These are phyloP conservation scores for Plenodomus biglobosus DNA, from an alignment of 2,329 filamentous ascomycete genomes.

Conservation along the genomic window DNA sequence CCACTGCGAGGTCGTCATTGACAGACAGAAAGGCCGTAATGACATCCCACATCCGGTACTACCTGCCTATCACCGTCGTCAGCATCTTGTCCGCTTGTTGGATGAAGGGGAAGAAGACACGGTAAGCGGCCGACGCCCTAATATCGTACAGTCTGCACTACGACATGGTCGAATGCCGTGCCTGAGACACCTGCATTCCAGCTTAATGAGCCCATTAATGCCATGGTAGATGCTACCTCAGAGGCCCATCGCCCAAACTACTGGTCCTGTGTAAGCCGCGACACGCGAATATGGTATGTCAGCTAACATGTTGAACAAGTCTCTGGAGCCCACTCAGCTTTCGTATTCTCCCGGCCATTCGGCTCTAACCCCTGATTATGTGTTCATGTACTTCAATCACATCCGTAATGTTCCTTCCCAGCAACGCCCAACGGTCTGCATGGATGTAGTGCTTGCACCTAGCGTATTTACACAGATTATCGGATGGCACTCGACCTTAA, in stretches of 20 bases:
- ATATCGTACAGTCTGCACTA: constrained; percentile 5
- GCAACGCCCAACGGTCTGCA: neutral
- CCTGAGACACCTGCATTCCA: constrained; percentile 3
- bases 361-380: neutral
- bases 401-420: neutral
- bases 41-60: constrained; percentile 17
- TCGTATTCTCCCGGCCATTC: neutral
- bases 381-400: neutral
- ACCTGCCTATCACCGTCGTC: constrained; percentile 12
- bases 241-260: neutral
- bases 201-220: constrained; percentile 8
- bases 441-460: neutral
- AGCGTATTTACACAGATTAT: neutral
- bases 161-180: constrained; percentile 5
- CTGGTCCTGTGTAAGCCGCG: neutral
- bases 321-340: neutral
- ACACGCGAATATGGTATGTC: neutral
- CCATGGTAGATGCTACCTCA: neutral
- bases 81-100: constrained; percentile 12
- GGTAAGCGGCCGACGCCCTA: constrained; percentile 9
- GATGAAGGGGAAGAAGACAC: constrained; percentile 11
- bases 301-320: neutral
- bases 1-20: constrained; percentile 1
- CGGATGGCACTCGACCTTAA: neutral
- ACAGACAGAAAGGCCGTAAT: constrained; percentile 5